Conservation (phyloP, 148 eudicot genomes). For the Beta vulgaris region DNA sequence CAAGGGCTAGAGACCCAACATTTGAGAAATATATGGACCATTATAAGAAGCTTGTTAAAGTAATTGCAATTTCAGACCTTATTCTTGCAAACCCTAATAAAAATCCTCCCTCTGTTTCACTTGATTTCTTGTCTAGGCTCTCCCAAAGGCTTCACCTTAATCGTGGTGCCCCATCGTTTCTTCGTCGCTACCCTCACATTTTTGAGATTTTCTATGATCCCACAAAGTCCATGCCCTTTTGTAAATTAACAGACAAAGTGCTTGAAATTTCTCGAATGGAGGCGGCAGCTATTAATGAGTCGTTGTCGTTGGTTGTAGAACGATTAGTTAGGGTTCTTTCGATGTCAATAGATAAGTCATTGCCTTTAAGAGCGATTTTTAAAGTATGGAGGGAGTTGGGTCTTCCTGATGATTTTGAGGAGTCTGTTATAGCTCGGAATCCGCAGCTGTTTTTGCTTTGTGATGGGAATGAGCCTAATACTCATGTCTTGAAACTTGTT, state of each 20-base stretch:
- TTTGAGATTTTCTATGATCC: conserved; percentile 56
- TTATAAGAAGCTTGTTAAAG: conserved; percentile 77
- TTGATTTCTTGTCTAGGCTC: conserved; percentile 72
- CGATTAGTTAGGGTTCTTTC: conserved; percentile 65
- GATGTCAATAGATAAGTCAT: conserved; percentile 49
- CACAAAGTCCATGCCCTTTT: conserved; percentile 42
- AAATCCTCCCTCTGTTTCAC: conserved; percentile 62
- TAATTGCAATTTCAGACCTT: conserved; percentile 72
- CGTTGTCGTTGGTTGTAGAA: conserved; percentile 41
- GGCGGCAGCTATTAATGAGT: conserved; percentile 40
- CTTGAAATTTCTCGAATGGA: conserved; percentile 41
- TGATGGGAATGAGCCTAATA: conserved; percentile 67
- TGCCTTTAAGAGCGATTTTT: conserved; percentile 77
- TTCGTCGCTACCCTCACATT: conserved; percentile 72
- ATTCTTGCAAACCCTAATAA: conserved; percentile 58
- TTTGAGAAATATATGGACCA: conserved; percentile 85
- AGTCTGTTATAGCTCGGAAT: conserved; percentile 58
- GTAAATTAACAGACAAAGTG: conserved; percentile 45
- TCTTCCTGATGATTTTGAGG: conserved; percentile 89
- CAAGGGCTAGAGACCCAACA: conserved; percentile 78
- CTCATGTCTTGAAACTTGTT: conserved; percentile 66
- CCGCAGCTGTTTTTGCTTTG: conserved; percentile 52
- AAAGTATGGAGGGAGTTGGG: conserved; percentile 91
- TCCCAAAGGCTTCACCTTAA: conserved; percentile 81
- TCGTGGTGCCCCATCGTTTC: conserved; percentile 72